phyloP scores from a whole-genome alignment of 805 yeast genomes.

The Schwanniomyces vanrijiae region DNA sequence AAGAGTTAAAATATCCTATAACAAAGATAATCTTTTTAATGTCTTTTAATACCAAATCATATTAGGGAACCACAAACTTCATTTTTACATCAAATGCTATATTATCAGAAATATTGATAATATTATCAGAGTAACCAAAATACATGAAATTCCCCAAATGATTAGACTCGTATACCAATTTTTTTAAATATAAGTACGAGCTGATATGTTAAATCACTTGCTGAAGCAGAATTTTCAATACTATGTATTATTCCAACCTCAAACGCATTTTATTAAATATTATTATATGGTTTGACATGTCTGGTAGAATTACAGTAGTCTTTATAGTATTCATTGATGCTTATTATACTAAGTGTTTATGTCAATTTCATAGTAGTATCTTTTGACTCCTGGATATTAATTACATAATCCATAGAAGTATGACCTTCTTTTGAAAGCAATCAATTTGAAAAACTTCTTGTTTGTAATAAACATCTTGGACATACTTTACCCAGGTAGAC shows the following conservation, averaged over 20 bases:
- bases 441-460: constrained; percentile 35
- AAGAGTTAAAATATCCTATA: constrained; percentile 38
- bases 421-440: constrained; percentile 55
- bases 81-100: constrained; percentile 31
- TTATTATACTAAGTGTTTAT: constrained; percentile 25
- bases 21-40: constrained; percentile 34
- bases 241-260: constrained; percentile 46
- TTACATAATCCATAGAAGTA: constrained; percentile 79
- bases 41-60: constrained; percentile 20
- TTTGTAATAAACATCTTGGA: constrained; percentile 18
- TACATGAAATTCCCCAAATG: constrained; percentile 1
- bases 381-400: constrained; percentile 39
- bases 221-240: constrained; percentile 80
- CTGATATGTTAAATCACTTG: constrained; percentile 70
- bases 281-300: constrained; percentile 28
- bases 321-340: constrained; percentile 25
- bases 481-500: constrained; percentile 54
- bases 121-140: constrained; percentile 21
- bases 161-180: constrained; percentile 18
- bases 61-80: constrained; percentile 22
- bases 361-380: constrained; percentile 32
- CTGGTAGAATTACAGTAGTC: constrained; percentile 21
- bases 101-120: constrained; percentile 30
- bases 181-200: constrained; percentile 38
- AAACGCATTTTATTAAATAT: constrained; percentile 22